Conservation (phyloP, 2,329 filamentous ascomycete genomes). For the Endocalyx cinctus region DNA sequence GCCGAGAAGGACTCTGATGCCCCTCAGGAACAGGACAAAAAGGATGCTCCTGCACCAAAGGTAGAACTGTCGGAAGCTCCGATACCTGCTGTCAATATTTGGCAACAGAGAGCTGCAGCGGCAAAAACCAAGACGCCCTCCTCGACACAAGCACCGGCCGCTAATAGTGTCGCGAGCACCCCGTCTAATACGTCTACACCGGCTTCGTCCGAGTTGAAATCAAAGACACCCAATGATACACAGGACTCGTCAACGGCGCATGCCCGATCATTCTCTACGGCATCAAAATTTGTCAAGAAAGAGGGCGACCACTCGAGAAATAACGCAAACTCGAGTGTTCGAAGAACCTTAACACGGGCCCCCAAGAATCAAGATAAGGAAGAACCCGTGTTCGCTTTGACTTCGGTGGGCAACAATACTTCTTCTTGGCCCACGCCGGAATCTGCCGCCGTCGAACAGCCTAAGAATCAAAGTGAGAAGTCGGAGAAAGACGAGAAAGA, state of each 20-base stretch:
- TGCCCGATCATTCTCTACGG: conserved; percentile 28
- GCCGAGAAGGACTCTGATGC: conserved; percentile 50
- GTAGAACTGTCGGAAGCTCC: conserved; percentile 74
- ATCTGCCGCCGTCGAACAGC: conserved; percentile 68
- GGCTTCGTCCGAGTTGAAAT: conserved; percentile 14
- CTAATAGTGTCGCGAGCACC: conserved; percentile 8
- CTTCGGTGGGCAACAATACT: conserved; percentile 73
- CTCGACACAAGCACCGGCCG: conserved; percentile 3
- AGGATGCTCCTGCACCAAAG: conserved; percentile 57
- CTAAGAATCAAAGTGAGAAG: conserved; percentile 63
- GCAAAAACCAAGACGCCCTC: conserved; percentile 45
- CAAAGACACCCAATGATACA: conserved; percentile 14
- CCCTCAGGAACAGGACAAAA: conserved; percentile 44
- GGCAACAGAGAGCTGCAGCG: conserved; percentile 67
- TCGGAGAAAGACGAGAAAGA: conserved; percentile 58
- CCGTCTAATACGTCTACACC: conserved; percentile 1
- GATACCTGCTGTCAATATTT: conserved; percentile 79
- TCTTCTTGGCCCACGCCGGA: conserved; percentile 89
- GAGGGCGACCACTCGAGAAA: conserved; percentile 34
- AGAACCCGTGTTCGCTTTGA: conserved; percentile 34
- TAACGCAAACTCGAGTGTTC: conserved; percentile 33
- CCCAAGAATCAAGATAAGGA: conserved; percentile 42
- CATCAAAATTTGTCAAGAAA: conserved; percentile 39
- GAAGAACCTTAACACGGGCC: conserved; percentile 41
- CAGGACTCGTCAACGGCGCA: conserved; percentile 16